Percentiles rank a stretch among this genome's conserved stretches.
phyloP scores from a whole-genome alignment of 1,284 basidiomycete genomes.

The Cryptococcus maquisensis region DNA sequence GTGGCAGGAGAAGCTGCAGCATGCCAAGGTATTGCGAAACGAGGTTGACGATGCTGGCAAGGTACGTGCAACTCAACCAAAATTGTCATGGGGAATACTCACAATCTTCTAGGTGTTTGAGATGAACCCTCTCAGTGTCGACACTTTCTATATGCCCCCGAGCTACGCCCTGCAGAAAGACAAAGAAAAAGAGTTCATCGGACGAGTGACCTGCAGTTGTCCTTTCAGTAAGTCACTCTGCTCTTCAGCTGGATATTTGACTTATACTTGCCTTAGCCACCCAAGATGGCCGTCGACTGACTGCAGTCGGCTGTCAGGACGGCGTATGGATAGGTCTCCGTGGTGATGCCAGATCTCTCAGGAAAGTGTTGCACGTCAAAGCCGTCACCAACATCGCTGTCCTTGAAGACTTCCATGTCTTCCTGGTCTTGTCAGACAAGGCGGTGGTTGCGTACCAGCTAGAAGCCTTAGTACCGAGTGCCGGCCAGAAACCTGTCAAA shows the following conservation, averaged over 20 bases:
- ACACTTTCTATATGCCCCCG: conserved; percentile 74
- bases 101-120: conserved; percentile 60
- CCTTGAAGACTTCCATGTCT: conserved; percentile 89
- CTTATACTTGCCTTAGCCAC: conserved; percentile 56
- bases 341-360: conserved; percentile 77
- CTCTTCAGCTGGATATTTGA: not conserved
- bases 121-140: conserved; percentile 74
- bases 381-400: conserved; percentile 91
- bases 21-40: conserved; percentile 76
- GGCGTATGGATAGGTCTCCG: conserved; percentile 96
- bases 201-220: conserved; percentile 86
- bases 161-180: conserved; percentile 54
- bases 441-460: conserved; percentile 74
- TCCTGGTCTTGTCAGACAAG: conserved; percentile 90
- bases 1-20: conserved; percentile 85
- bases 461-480: conserved; percentile 87
- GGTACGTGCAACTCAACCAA: conserved; percentile 48
- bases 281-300: conserved; percentile 72
- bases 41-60: conserved; percentile 88
- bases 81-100: not conserved
- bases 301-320: conserved; percentile 90
- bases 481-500: conserved; percentile 30
- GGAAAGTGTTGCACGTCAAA: conserved; percentile 83
- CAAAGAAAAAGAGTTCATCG: conserved; percentile 69
- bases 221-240: conserved; percentile 70